A percentile compares a stretch with the other conserved stretches of the same genome.
Evolutionary conservation across 1,139 yeast species (phyloP).

Genomic region (Spathaspora sp.): DNA sequence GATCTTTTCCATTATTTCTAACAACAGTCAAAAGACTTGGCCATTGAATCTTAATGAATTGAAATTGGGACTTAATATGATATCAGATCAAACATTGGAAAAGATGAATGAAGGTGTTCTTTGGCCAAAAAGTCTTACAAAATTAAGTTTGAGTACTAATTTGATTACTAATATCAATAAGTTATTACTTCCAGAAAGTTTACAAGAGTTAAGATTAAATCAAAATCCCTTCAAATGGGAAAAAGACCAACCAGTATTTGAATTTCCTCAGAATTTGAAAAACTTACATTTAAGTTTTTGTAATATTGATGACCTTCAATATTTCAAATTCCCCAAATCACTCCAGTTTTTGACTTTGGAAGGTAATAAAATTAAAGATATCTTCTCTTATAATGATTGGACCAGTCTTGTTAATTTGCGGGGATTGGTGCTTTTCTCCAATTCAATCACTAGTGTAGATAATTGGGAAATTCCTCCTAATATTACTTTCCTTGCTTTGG

Average conservation of each 20-base stretch:
- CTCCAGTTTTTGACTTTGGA: constrained; percentile 22
- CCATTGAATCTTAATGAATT: no score
- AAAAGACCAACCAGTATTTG: constrained; percentile 6
- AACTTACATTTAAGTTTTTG: constrained; percentile 19
- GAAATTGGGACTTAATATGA: no score
- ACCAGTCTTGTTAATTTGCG: no score
- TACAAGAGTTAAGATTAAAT: constrained; percentile 18
- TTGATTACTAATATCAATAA: no score
- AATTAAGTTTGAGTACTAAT: no score
- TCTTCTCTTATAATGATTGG: constrained; percentile 7
- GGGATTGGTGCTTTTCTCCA: no score
- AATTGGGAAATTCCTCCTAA: no score
- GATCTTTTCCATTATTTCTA: constrained; percentile 14
- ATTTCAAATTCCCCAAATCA: constrained; percentile 24
- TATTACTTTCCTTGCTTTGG: no score
- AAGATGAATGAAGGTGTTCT: no score
- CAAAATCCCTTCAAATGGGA: constrained; percentile 10
- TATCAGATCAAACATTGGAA: no score
- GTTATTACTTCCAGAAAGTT: constrained; percentile 1
- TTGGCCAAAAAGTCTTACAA: no score
- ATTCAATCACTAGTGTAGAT: no score
- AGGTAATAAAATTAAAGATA: constrained; percentile 19
- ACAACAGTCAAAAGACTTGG: constrained; percentile 7
- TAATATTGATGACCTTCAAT: constrained; percentile 17
- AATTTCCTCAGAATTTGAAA: background rate